Evolutionary conservation across 2,329 filamentous ascomycete genomes (phyloP).

Genomic region (Aspergillus vadensis): DNA sequence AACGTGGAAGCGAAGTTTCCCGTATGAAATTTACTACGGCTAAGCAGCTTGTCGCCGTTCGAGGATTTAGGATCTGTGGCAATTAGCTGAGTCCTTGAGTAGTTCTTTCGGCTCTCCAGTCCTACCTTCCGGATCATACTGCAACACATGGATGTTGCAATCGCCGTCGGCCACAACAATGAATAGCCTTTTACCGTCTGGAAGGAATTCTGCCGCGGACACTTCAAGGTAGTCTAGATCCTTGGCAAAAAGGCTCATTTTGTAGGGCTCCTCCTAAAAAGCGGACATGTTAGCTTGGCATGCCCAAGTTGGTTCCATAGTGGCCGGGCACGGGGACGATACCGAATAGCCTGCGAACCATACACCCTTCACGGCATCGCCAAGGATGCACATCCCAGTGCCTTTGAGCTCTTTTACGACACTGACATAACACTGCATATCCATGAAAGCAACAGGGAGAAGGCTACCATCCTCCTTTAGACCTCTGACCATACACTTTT

Average conservation of each 20-base stretch:
- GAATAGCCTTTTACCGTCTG: conserved; percentile 78
- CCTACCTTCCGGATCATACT: conserved; percentile 93
- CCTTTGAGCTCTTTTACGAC: conserved; percentile 80
- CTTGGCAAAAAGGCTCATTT: conserved; percentile 90
- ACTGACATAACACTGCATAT: conserved; percentile 92
- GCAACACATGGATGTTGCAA: conserved; percentile 81
- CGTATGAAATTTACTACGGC: conserved; percentile 83
- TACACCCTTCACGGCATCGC: conserved; percentile 87
- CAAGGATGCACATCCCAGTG: conserved; percentile 83
- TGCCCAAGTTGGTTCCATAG: background rate
- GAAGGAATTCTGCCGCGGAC: conserved; percentile 81
- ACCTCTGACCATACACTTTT: conserved; percentile 95
- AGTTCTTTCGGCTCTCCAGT: conserved; percentile 24
- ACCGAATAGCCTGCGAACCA: conserved; percentile 94
- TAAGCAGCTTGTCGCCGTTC: conserved; percentile 82
- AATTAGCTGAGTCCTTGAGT: background rate
- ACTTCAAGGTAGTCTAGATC: conserved; percentile 76
- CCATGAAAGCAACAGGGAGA: conserved; percentile 93
- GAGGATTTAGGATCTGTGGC: conserved; percentile 82
- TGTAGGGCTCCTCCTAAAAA: conserved; percentile 82
- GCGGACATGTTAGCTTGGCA: conserved; percentile 6
- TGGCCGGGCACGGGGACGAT: conserved; percentile 23
- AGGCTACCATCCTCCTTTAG: conserved; percentile 93
- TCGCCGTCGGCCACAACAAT: conserved; percentile 83
- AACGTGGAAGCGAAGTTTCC: conserved; percentile 76